Evolutionary conservation across 1,284 basidiomycete species (phyloP), one percentile per base, ranked within the genome.

Genomic region (Sparassis latifolia): DNA sequence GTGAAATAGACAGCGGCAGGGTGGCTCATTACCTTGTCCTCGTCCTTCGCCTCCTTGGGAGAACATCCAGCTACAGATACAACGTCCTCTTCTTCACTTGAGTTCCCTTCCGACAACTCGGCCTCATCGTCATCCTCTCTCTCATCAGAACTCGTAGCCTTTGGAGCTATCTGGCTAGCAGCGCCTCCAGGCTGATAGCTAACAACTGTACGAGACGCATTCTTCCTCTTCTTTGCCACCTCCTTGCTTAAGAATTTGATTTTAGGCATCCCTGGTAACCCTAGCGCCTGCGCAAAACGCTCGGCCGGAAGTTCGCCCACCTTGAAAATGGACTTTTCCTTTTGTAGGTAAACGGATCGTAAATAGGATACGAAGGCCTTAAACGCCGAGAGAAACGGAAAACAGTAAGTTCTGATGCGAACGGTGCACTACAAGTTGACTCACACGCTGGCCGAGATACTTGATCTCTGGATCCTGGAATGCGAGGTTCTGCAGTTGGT

Each of bases 391-490:
- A 9, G 40, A 10, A 10, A 9, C 40, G 12, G 20, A 20, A 20
- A 20, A 20, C 20, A 20, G 20, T 20, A 20, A 20, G 20, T 20
- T 20, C 20, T 20, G 20, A 20, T 20, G 20, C 20, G 20, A 20
- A 20, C 20, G 20, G 20, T 20, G 20, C 20, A 20, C 20, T 20
- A n/a, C 40, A 20, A 20, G 20, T 20, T 20, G 29, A 77, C 84
- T 55, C 63, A 93, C 92, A 51, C 91, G 74, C 67, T 99, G 96
- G 5, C 88, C 97, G 5, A 99, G 81, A 65, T 98, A 97, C 69
- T 99, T 99, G 69, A 99, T 88, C 67, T 99, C 93, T 0, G 94
- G 90, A 55, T 97, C 94, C 69, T 94, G 86, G 75, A 99, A 99
- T 2, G 91, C 88, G 48, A 97, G 81, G 48, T 84, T 91, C 69